Base-by-base conservation (phyloP, 352 stramenopile species). In the Pythium brachiatum region DNA sequence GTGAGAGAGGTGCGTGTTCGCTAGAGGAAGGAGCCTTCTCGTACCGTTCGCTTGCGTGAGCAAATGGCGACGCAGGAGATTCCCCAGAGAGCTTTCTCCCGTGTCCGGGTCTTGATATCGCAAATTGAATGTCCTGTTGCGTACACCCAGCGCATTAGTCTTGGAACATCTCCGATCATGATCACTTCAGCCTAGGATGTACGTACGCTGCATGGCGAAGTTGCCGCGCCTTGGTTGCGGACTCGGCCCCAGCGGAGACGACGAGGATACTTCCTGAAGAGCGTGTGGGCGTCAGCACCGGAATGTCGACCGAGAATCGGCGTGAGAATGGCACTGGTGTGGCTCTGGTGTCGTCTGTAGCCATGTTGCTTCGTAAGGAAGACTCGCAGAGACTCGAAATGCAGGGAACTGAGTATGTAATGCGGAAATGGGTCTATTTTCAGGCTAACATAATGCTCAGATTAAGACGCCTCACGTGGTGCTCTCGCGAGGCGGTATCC, bases 401-500 rank as follows among this genome's bases (percentile, higher is more conserved):
- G n/a, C n/a, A n/a, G n/a, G n/a, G n/a, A n/a, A n/a, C n/a, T n/a
- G n/a, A n/a, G n/a, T n/a, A n/a, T n/a, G n/a, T 44, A 20, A 26
- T 34, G 23, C 9, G n/a, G 46, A 5, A 23, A 36, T 9, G 34
- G 36, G 20, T 70, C 66, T 73, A 73, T 73, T 73, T 68, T 64
- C 34, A 65, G 50, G 20, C 8, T 16, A 57, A 9, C 18, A 9
- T 38, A 15, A 7, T 27, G 23, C 7, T 25, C 36, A 38, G 12
- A n/a, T 18, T 21, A 51, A 27, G 20, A 48, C 32, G 41, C 43
- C 48, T 60, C 55, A 18, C 27, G 56, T 38, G 50, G 64, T 6
- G 31, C 29, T 44, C 60, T 71, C 7, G 29, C 9, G 12, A 72
- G 44, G 11, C 68, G 50, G 41, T 75, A 76, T 29, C 86, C 81